Evolutionary conservation across 257 asterid genomes (phyloP), one percentile per base, ranked within the genome.

Genomic region (Solanum arcanum): DNA sequence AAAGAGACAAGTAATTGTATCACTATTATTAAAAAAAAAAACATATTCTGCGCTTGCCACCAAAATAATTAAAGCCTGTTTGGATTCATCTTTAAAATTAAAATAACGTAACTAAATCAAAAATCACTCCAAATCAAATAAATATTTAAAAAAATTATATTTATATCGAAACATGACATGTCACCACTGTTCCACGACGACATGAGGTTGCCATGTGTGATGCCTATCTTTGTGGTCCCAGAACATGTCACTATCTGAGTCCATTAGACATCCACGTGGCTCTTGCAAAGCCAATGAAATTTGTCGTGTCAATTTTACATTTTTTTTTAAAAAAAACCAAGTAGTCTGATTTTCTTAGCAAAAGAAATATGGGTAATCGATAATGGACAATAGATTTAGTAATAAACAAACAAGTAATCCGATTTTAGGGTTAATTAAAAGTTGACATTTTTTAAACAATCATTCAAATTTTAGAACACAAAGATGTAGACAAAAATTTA

Each of bases 1-100:
- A 75, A 15, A 13, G 18, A 85, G 87, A 5, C 20, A 87, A 87
- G 60, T 46, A 14, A 39, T 88, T 92, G 86, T 84, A 91, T 91
- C 94, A 47, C 81, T 78, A 88, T 90, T 41, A 41, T 7, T 41
- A 11, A 41, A 2, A 39, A 41, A 12, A 33, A 33, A 33, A 11
- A 5, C 9, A 74, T 39, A 37, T 12, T 21, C 15, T 37, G 23
- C 5, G 31, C 52, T 31, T 10, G 31, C 20, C 52, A 74, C 20
- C 52, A 4, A 1, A 5, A 29, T 23, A 77, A 16, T 52, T 52
- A 16, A 3, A 16, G 10, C 1, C 60, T 0, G 0, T 52, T 52
- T 16, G 23, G 0, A 52, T 52, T 52, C 10, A 52, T 10, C 16
- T 49, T 15, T 5, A 49, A 49, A 49, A 1, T 20, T 21, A 49